phyloP scores from a whole-genome alignment of 176 grass and related monocot genomes.

The Oryza brachyantha region DNA sequence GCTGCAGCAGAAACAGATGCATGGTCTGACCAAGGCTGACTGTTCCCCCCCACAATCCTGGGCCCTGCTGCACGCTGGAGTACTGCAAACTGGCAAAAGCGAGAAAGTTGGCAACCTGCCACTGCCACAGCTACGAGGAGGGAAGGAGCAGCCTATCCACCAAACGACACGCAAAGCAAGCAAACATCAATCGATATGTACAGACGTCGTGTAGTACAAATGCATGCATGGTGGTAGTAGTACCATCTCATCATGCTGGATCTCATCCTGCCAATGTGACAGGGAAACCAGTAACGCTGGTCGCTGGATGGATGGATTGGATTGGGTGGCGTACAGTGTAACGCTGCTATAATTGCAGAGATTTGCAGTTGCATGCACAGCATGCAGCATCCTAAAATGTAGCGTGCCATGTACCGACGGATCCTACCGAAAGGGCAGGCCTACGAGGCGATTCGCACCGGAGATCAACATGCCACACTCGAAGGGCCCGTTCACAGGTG shows the following conservation, averaged over 20 bases:
- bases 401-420: slow-evolving; percentile 13
- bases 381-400: slow-evolving; percentile 21
- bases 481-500: too few relatives aligned
- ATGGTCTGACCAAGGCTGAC: slow-evolving; percentile 8
- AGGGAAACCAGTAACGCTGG: neutral
- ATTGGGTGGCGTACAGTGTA: neutral
- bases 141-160: neutral
- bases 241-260: neutral
- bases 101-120: neutral
- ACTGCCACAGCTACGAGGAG: neutral
- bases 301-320: neutral
- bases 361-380: slow-evolving; percentile 9
- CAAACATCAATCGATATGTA: neutral
- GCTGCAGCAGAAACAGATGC: neutral
- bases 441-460: too few relatives aligned
- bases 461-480: too few relatives aligned
- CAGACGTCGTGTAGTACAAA: neutral
- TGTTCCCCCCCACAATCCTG: slow-evolving; percentile 33
- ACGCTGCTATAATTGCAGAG: neutral
- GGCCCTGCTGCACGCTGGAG: slow-evolving; percentile 22
- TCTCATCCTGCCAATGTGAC: slow-evolving; percentile 4
- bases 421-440: slow-evolving; percentile 21
- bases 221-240: neutral
- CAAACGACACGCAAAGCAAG: neutral
- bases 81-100: too few relatives aligned